Conservation (phyloP, 139 green algal genomes). For the Zygnema cylindricum region DNA sequence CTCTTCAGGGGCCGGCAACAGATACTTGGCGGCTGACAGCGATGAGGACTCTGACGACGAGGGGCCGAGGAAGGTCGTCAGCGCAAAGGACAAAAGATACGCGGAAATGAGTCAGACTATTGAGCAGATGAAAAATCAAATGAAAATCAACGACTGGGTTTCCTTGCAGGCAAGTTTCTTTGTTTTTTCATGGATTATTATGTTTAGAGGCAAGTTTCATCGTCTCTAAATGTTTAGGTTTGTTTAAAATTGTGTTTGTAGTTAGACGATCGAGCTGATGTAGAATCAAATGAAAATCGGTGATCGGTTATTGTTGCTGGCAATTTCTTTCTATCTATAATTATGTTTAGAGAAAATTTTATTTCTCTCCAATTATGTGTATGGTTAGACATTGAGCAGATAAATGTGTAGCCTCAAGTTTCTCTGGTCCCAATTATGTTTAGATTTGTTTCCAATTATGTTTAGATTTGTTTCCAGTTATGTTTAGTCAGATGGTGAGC, state of each 20-base stretch:
- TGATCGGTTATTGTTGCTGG: too few species aligned
- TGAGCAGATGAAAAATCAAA: conserved; percentile 92
- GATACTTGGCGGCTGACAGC: conserved; percentile 67
- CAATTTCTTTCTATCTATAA: too few species aligned
- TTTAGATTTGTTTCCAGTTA: too few species aligned
- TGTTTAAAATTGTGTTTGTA: neutral
- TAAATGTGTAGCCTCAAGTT: too few species aligned
- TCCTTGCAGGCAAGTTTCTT: conserved; percentile 70
- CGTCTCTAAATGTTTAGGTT: neutral
- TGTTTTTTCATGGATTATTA: neutral
- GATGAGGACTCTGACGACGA: conserved; percentile 67
- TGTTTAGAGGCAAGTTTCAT: neutral
- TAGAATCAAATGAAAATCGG: conserved; percentile 94
- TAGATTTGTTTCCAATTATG: too few species aligned
- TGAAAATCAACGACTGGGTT: conserved; percentile 98
- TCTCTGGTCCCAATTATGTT: too few species aligned
- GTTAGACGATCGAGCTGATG: conserved; percentile 73
- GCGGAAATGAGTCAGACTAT: conserved; percentile 77
- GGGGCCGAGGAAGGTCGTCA: conserved; percentile 81
- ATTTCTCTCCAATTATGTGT: neutral
- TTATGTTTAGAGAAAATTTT: neutral
- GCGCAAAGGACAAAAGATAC: conserved; percentile 85
- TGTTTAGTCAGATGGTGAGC: too few species aligned
- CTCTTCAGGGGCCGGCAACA: conserved; percentile 13
- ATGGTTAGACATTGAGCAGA: too few species aligned